These are phyloP conservation scores for Kwoniella sp. DNA, from an alignment of 768 basidiomycete species.

Conservation along the genomic window DNA sequence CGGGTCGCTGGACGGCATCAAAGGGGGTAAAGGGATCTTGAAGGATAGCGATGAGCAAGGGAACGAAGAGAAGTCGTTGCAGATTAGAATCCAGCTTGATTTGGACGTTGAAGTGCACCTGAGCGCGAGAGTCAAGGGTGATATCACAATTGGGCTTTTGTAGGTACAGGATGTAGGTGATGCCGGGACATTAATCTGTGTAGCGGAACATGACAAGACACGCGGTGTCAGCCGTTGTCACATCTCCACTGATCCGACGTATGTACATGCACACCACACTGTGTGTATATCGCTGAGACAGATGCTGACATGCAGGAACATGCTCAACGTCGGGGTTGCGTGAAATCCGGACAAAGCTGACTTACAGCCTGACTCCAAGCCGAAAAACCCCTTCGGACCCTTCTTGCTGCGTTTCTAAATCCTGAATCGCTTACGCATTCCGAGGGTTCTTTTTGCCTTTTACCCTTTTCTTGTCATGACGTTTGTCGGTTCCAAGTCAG, in stretches of 20 bases:
- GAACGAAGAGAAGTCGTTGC: slow-evolving; percentile 14
- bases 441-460: not conserved
- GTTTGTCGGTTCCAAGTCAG: not conserved
- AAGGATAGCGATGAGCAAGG: not conserved
- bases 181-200: too few relatives aligned
- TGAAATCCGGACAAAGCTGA: not conserved
- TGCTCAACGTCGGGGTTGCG: not conserved
- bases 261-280: too few relatives aligned
- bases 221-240: too few relatives aligned
- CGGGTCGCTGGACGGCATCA: slow-evolving; percentile 1
- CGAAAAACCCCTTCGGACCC: not conserved
- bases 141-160: slow-evolving; percentile 24
- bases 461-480: not conserved
- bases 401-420: not conserved
- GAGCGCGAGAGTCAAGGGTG: slow-evolving; percentile 21
- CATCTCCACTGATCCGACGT: too few relatives aligned
- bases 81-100: slow-evolving; percentile 22
- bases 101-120: slow-evolving; percentile 24
- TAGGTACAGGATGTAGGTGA: not conserved
- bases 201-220: too few relatives aligned
- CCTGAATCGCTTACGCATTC: not conserved
- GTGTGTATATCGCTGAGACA: too few relatives aligned
- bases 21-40: slow-evolving; percentile 9
- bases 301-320: too few relatives aligned
- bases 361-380: not conserved